A percentile compares a stretch with the other conserved stretches of the same genome.
Conservation (phyloP, 148 eudicot genomes). For the Spergularia marina region DNA sequence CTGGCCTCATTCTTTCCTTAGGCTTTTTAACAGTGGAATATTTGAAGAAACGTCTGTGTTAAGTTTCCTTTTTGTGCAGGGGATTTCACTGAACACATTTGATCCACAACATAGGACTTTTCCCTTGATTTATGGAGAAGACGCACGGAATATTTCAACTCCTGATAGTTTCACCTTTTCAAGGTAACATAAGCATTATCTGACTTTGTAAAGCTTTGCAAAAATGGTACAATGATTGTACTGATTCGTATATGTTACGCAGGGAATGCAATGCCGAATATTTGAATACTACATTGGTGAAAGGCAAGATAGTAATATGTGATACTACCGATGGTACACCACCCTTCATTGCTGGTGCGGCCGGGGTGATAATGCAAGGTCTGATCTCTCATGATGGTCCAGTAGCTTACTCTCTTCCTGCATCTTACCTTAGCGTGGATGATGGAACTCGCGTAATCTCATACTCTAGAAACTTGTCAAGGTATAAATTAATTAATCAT, state of each 20-base stretch:
- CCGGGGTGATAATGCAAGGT: conserved; percentile 32
- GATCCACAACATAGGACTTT: conserved; percentile 29
- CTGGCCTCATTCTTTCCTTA: no score
- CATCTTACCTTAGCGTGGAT: conserved; percentile 20
- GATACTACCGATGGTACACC: background rate
- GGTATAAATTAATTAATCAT: conserved; percentile 4
- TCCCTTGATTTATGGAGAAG: conserved; percentile 44
- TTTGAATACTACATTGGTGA: conserved; percentile 21
- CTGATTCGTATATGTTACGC: background rate
- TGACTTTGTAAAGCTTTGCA: no score
- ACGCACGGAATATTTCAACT: conserved; percentile 26
- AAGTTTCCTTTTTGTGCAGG: conserved; percentile 16
- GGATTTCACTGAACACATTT: conserved; percentile 41
- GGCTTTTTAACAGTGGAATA: no score
- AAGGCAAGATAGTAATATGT: conserved; percentile 31
- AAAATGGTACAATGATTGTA: no score
- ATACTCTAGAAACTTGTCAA: conserved; percentile 27
- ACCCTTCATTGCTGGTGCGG: conserved; percentile 27
- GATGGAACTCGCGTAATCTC: conserved; percentile 24
- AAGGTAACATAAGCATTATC: background rate
- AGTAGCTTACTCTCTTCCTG: conserved; percentile 22
- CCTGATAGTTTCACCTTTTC: background rate
- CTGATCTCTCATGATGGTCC: background rate
- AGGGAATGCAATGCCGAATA: conserved; percentile 18
- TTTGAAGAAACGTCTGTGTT: no score